Evolutionary conservation across 2,329 filamentous ascomycete species (phyloP).

Genomic region (Ophiosphaerella herpotricha): DNA sequence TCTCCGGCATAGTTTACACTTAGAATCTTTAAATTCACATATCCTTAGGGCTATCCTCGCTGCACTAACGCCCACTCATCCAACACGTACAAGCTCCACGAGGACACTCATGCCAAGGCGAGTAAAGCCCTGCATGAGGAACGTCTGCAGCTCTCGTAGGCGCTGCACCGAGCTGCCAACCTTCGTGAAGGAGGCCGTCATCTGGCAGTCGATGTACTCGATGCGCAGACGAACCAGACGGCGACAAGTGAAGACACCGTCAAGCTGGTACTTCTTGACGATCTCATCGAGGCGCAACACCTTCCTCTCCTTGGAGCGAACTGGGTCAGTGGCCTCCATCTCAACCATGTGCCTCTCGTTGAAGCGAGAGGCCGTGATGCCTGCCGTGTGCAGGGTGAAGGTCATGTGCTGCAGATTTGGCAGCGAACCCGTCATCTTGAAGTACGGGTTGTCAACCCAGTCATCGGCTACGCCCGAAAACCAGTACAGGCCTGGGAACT

Average conservation of each 20-base stretch:
- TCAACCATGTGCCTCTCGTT: constrained; percentile 55
- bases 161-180: constrained; percentile 4
- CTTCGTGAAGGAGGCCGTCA: constrained; percentile 66
- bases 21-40: background rate
- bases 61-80: background rate
- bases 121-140: constrained; percentile 8
- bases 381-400: constrained; percentile 82
- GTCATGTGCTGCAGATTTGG: constrained; percentile 78
- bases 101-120: background rate
- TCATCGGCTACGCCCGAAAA: constrained; percentile 71
- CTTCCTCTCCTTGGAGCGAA: constrained; percentile 73
- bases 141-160: background rate
- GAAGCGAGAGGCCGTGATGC: constrained; percentile 72
- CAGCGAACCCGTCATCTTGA: constrained; percentile 83
- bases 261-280: constrained; percentile 77
- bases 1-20: background rate
- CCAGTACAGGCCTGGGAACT: constrained; percentile 51
- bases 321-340: constrained; percentile 80
- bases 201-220: constrained; percentile 71
- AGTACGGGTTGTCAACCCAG: constrained; percentile 89
- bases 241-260: constrained; percentile 70
- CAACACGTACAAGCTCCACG: constrained; percentile 1
- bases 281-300: constrained; percentile 82
- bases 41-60: background rate
- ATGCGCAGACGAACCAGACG: constrained; percentile 73